Evolutionary conservation across 2,329 filamentous ascomycete species (phyloP), one percentile per base, ranked within the genome.

Genomic region (Trichoderma koningii): DNA sequence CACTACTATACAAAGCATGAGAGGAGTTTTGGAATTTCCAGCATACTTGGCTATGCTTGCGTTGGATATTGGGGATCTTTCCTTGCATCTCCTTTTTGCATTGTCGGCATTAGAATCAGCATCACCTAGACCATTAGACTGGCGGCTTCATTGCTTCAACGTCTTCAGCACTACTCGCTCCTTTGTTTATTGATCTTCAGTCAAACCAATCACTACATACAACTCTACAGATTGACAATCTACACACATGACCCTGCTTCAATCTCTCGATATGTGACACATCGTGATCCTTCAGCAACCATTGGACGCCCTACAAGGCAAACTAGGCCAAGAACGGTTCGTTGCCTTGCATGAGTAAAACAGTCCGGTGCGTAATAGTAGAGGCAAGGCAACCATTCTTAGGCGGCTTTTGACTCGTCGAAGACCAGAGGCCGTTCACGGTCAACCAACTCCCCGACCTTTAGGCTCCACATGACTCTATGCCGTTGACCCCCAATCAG

Each of bases 281-380:
- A 55, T 14, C 14, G 10, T 14, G 2, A 38, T 38, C 34, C 12
- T 38, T 38, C 2, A 38, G 14, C 10, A 38, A 5, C 52, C 50
- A 53, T 52, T 38, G 14, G 41, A 42, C 19, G 26, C 50, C 47
- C 15, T 38, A n/a, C 30, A 15, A 55, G 50, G 60, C 60, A 26
- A 23, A 48, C 34, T n/a, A 15, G n/a, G 9, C 15, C 21, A 7
- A 14, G 12, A 38, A 14, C 5, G 26, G 42, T 63, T 63, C 50
- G 60, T 26, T 63, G 60, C 60, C 60, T 63, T 63, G 48, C 34
- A 51, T 62, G 59, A 62, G 59, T 62, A 52, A 44, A 38, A 62
- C 47, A 19, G 56, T 51, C 44, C 17, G 17, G 30, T 19, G 56
- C 30, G 26, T 60, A 51, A 19, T 28, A 23, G 38, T 23, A 48